Evolutionary conservation across 2,329 filamentous ascomycete genomes (phyloP).

Genomic region (Myriosclerotinia scirpicola): DNA sequence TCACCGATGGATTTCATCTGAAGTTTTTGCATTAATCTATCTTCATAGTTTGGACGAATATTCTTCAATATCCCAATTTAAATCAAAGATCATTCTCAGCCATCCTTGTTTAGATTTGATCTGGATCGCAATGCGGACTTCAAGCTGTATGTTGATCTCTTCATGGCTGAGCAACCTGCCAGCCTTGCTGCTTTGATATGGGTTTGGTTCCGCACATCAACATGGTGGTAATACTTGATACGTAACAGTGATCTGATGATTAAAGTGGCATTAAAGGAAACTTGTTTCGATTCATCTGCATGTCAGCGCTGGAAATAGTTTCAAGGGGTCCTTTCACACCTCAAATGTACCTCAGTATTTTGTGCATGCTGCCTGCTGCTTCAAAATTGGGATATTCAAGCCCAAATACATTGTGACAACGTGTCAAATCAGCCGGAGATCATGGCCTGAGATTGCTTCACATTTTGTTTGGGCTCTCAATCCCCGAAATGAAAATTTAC

Average conservation of each 20-base stretch:
- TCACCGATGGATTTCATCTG: background rate
- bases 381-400: slow-evolving; percentile 1
- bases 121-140: background rate
- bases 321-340: slow-evolving; percentile 3
- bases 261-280: background rate
- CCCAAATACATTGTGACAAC: slow-evolving; percentile 1
- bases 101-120: background rate
- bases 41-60: background rate
- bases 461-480: background rate
- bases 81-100: background rate
- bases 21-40: background rate
- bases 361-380: background rate
- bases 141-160: background rate
- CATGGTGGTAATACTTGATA: too few species aligned
- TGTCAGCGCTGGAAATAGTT: slow-evolving; percentile 1
- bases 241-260: background rate
- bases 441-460: slow-evolving; percentile 2
- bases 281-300: slow-evolving; percentile 7
- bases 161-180: slow-evolving; percentile 2
- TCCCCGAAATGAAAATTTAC: background rate
- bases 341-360: slow-evolving; percentile 5
- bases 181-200: background rate
- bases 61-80: background rate
- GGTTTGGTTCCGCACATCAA: background rate
- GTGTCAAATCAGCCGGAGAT: slow-evolving; percentile 11